Evolutionary conservation across 352 stramenopile species (phyloP), one percentile per base, ranked within the genome.

Genomic region (Phytophthora sp.): DNA sequence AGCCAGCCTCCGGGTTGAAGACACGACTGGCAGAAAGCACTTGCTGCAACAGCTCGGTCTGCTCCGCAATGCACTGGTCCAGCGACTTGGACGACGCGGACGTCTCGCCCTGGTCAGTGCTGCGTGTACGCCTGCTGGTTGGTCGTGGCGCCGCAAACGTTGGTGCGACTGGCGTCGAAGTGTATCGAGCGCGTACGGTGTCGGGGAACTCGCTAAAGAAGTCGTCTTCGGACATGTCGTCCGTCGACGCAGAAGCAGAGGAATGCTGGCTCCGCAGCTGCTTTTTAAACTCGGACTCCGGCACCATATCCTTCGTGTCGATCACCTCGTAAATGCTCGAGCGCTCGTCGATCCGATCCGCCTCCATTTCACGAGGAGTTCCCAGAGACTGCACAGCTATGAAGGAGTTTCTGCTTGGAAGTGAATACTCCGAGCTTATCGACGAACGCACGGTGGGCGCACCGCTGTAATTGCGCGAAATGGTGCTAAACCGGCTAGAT

Each of bases 271-370:
- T 60, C 50, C 49, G 66, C 38, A 67, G 62, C 7, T 66, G 50
- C 37, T 60, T 72, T 43, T 66, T 50, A 24, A 66, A 39, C 41
- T 67, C 43, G 12, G 64, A 74, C n/a, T 65, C 71, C 9, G 62
- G 42, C 23, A 68, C 3, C 71, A 79, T 79, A 46, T 73, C 59
- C 38, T 75, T 68, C 13, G 71, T 79, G 53, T 80, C 72, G 51
- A 80, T 69, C 27, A 76, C 61, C 42, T 80, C 72, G 17, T 77
- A 65, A 27, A 76, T 76, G 56, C 65, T 73, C 43, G 68, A 77
- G 51, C 72, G 68, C 38, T 70, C 58, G 9, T 76, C 62, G 15
- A 50, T 13, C 4, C 27, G 41, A 18, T 72, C 56, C 0, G 28
- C 27, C 6, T 66, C 51, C 10, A 62, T 38, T 21, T 77, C 59